Evolutionary conservation across 441 rosid genomes (phyloP).

Genomic region (Populus tomentosa): DNA sequence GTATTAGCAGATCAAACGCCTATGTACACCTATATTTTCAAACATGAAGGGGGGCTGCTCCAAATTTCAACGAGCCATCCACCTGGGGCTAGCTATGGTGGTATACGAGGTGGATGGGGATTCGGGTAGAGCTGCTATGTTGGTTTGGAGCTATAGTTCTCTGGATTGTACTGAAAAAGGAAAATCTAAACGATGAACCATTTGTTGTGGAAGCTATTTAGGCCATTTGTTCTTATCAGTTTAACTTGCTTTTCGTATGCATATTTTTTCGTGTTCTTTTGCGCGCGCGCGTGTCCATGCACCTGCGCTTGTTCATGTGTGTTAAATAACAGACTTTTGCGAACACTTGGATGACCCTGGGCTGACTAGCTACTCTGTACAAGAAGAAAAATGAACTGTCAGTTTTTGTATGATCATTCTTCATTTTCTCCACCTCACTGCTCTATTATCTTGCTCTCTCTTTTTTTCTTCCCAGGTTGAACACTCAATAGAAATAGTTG

Average conservation of each 20-base stretch:
- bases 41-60: too few relatives aligned
- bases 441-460: neutral
- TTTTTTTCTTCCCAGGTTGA: constrained; percentile 36
- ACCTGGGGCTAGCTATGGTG: too few relatives aligned
- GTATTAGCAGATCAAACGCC: too few relatives aligned
- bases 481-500: constrained; percentile 42
- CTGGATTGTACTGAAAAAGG: too few relatives aligned
- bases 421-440: constrained; percentile 2
- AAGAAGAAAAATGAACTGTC: neutral
- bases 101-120: too few relatives aligned
- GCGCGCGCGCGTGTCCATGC: too few relatives aligned
- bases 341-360: neutral
- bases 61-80: too few relatives aligned
- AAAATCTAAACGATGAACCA: neutral
- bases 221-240: neutral
- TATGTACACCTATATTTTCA: too few relatives aligned
- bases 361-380: neutral
- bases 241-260: neutral
- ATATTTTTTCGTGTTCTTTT: neutral
- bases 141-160: too few relatives aligned
- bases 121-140: too few relatives aligned
- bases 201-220: neutral
- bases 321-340: neutral
- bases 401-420: constrained; percentile 1
- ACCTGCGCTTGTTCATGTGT: neutral